Evolutionary conservation across 257 asterid genomes (phyloP).

Genomic region (Schizonepeta tenuifolia): DNA sequence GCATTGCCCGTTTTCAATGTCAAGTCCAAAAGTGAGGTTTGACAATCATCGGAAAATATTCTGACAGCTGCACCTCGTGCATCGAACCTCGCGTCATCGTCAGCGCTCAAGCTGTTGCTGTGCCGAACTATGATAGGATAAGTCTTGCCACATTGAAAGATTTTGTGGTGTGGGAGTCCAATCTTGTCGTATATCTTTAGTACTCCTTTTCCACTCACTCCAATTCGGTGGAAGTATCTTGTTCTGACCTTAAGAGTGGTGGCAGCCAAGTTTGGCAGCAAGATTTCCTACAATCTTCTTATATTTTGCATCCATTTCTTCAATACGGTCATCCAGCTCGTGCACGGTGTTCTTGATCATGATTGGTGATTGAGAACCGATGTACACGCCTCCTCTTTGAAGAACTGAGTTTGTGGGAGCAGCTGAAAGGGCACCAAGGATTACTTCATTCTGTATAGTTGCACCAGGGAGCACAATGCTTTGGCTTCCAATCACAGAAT

Average conservation of each 20-base stretch:
- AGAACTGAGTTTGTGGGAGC: conserved; percentile 71
- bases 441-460: conserved; percentile 59
- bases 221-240: conserved; percentile 77
- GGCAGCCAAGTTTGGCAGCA: conserved; percentile 78
- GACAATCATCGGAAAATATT: conserved; percentile 47
- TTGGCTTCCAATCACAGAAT: conserved; percentile 83
- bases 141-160: conserved; percentile 57
- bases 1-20: conserved; percentile 83
- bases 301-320: conserved; percentile 76
- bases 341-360: conserved; percentile 79
- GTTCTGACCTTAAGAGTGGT: conserved; percentile 75
- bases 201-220: conserved; percentile 70
- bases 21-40: conserved; percentile 61
- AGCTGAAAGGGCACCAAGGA: conserved; percentile 83
- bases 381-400: conserved; percentile 71
- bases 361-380: conserved; percentile 71
- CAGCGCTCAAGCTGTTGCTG: conserved; percentile 86
- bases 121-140: conserved; percentile 70
- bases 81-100: conserved; percentile 81
- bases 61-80: conserved; percentile 83
- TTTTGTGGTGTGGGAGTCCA: conserved; percentile 62
- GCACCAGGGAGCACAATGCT: conserved; percentile 79
- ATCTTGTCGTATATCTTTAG: conserved; percentile 57
- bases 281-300: conserved; percentile 82
- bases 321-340: conserved; percentile 79